Evolutionary conservation across 495 filamentous ascomycete genomes (phyloP), one percentile per base, ranked within the genome.

Genomic region (Jackrogersella minutella): DNA sequence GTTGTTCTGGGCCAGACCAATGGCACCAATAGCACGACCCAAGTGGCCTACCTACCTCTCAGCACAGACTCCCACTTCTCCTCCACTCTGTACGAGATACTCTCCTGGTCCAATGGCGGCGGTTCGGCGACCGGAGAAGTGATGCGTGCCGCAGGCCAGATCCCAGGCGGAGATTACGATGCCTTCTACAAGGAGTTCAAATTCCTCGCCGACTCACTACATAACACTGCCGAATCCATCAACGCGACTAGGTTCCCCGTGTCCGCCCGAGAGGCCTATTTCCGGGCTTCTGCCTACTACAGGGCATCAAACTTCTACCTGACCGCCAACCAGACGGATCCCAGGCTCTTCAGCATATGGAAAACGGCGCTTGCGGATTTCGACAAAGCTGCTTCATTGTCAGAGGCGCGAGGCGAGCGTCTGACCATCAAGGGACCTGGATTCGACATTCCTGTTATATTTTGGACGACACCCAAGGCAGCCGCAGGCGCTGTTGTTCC

Each of bases 321-420:
- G 21, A 76, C 77, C 62, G 75, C 69, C 17, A 80, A 82, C 49
- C 59, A 30, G 50, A 64, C 33, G 8, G 73, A 80, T 58, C 74
- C 73, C 17, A 59, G 74, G 5, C 73, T 78, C 72, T 88, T 84
- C 69, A 81, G 85, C 58, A 84, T 85, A 73, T 92, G 89, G 76
- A 86, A 90, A 59, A 83, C 82, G 69, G 88, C 90, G 74, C 89
- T 87, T 55, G 81, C 86, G 19, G 80, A 85, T 49, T 90, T 89
- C 31, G 85, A 86, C 74, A 83, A 85, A 63, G 81, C 81, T 16
- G 80, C 88, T 34, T 55, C 74, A 13, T 21, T 66, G 5, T 54
- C 78, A 5, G 68, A 70, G 9, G 52, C 76, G 19, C 74, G 73
- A 11, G 80, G 74, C 7, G 44, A 75, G 63, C 71, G 79, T 0